Percentiles rank a stretch among this genome's conserved stretches.
phyloP scores from a whole-genome alignment of 306 rosid species.

The Sphenostylis stenocarpa region DNA sequence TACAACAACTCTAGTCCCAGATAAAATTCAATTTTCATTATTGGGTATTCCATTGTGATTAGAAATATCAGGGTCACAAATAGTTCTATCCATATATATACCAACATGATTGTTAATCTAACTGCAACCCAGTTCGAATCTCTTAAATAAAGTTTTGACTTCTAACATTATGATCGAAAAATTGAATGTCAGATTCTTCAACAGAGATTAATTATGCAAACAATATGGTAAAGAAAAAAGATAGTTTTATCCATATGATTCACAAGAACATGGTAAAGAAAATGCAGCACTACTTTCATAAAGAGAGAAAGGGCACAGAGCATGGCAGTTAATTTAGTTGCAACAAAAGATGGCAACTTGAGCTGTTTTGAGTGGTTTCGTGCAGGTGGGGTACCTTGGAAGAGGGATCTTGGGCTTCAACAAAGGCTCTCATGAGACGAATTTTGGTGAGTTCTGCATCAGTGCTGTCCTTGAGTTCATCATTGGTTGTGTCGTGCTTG shows the following conservation, averaged over 20 bases:
- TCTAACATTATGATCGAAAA: too few relatives aligned
- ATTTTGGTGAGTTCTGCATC: constrained; percentile 39
- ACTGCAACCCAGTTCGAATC: neutral
- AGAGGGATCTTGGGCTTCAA: constrained; percentile 41
- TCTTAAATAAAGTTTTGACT: neutral
- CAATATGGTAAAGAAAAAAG: neutral
- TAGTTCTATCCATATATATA: neutral
- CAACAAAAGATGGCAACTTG: neutral
- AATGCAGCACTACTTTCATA: neutral
- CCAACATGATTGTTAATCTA: neutral
- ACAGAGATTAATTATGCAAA: neutral
- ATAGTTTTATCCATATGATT: neutral
- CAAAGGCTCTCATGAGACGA: constrained; percentile 39
- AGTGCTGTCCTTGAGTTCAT: constrained; percentile 11
- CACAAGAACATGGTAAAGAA: neutral
- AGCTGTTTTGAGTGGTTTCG: too few relatives aligned
- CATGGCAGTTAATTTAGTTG: neutral
- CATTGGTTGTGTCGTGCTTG: neutral
- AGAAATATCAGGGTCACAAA: neutral
- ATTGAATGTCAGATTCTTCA: too few relatives aligned
- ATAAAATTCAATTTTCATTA: neutral
- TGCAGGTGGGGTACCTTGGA: constrained; percentile 32
- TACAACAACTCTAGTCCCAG: neutral
- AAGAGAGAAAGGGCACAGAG: neutral
- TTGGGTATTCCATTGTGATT: neutral